Evolutionary conservation across 2,329 filamentous ascomycete species (phyloP), one percentile per base, ranked within the genome.

Genomic region (Didymellaceae sp.): DNA sequence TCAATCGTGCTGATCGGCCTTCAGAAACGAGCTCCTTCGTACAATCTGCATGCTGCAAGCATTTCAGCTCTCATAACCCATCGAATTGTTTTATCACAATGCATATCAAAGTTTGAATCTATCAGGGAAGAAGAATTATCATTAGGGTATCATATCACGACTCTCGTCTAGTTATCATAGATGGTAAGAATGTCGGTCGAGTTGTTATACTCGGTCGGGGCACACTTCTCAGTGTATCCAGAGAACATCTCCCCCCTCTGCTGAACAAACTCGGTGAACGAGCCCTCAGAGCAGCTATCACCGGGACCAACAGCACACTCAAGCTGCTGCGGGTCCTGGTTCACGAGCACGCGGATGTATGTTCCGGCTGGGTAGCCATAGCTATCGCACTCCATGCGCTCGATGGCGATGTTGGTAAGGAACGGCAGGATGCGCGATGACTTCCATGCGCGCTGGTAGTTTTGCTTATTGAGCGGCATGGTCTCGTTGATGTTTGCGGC

Each of bases 401-500:
- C 86, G 31, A 89, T 79, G 1, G 84, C 86, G 18, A 89, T 76
- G 66, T 89, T 88, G 22, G 81, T 80, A 41, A 88, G 71, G 66
- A 89, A 89, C 0, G 86, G 85, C 22, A 89, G 70, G 28, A 88
- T 77, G 53, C 82, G 77, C 2, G 83, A 85, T 55, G 81, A 85
- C 63, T 78, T 80, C 86, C 86, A 89, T 1, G 78, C 81, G 20
- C 86, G 82, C 18, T 78, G 76, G 67, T 85, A 79, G 73, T 88
- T 89, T 64, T 87, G 83, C 18, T 76, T 75, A 54, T 82, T 79
- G 0, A 81, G 72, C 0, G 86, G 86, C 81, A 89, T 88, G 2
- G 86, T 87, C 40, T 78, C 80, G 56, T 87, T 87, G 57, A 84
- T 73, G 11, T 80, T 68, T 47, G 79, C 77, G 0, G 76, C 74